Base-by-base conservation (phyloP, 495 filamentous ascomycete species). In the Cercophora newfieldiana region DNA sequence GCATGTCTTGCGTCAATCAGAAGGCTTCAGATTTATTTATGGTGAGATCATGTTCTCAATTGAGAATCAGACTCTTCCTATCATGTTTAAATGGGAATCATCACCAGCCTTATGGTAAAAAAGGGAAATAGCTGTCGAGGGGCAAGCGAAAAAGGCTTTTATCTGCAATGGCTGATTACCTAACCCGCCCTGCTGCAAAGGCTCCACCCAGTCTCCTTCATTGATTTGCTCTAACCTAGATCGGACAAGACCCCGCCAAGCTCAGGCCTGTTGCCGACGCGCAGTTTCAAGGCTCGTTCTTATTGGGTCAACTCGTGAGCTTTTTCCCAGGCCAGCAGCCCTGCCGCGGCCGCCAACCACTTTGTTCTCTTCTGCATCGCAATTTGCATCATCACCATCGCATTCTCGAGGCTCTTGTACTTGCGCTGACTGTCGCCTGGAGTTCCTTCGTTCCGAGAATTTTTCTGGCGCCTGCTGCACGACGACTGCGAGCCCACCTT, bases 31-130 rank as follows among this genome's bases (percentile, higher is more conserved):
- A 85, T 80, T 53, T 77, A 55, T 69, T 66, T 71, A 61, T 61
- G 47, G 61, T 85, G 77, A 83, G 78, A 85, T 85, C 84, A 86
- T 77, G 79, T 77, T 80, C 80, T 77, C 74, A n/a, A 67, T 69
- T 66, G 58, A 75, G 79, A 80, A 33, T 84, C 82, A 81, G 75
- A 74, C 82, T 86, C 84, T 86, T 86, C 84, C 84, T 86, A 86
- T 86, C 81, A 82, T 83, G 67, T 69, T 69, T 77, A 72, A 74
- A 79, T 77, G 69, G 68, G 73, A 77, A 83, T 86, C 84, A 85
- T 86, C 84, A 86, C 74, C 49, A 83, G 83, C 83, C 79, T 75
- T 76, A 59, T 37, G 31, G 66, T 66, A 71, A 51, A 68, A 58
- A 59, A 66, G 68, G 56, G 62, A 61, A 64, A 55, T 10, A 56